A percentile compares a stretch with the other conserved stretches of the same genome.
phyloP scores from a whole-genome alignment of 1,284 basidiomycete genomes.

The Ustilago esculenta region DNA sequence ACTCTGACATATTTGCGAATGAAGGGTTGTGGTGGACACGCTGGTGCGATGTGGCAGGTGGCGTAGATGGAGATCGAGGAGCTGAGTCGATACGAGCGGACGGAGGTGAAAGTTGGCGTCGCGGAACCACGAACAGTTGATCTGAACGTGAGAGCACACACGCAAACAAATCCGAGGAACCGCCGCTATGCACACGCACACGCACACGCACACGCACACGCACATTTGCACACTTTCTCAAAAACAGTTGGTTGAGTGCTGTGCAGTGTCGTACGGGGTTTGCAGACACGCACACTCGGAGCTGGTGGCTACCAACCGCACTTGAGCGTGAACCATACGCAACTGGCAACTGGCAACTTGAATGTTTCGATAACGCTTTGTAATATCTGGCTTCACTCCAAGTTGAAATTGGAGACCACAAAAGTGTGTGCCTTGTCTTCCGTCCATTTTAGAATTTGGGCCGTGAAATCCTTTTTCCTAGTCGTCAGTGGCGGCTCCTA shows the following conservation, averaged over 20 bases:
- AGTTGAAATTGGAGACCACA: no score
- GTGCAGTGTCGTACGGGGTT: no score
- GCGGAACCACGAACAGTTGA: background rate
- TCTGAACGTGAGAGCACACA: no score
- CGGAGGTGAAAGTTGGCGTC: no score
- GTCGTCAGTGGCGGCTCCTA: background rate
- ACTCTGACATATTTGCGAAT: conserved; percentile 33
- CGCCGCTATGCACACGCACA: conserved; percentile 8
- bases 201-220: no score
- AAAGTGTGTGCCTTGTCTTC: conserved; percentile 14
- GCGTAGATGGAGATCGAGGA: background rate
- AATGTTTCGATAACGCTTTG: no score
- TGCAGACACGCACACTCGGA: no score
- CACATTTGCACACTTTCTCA: no score
- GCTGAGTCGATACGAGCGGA: no score
- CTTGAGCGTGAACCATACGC: conserved; percentile 8
- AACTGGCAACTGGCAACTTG: no score
- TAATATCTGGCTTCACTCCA: no score
- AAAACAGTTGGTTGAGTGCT: no score
- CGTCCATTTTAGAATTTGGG: background rate
- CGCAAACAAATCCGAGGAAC: background rate
- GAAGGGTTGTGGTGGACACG: background rate
- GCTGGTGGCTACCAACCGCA: background rate
- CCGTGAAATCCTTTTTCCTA: conserved; percentile 17
- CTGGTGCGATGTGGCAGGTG: background rate